These are phyloP conservation scores for Rhazya stricta DNA, from an alignment of 257 asterid genomes.

Conservation along the genomic window DNA sequence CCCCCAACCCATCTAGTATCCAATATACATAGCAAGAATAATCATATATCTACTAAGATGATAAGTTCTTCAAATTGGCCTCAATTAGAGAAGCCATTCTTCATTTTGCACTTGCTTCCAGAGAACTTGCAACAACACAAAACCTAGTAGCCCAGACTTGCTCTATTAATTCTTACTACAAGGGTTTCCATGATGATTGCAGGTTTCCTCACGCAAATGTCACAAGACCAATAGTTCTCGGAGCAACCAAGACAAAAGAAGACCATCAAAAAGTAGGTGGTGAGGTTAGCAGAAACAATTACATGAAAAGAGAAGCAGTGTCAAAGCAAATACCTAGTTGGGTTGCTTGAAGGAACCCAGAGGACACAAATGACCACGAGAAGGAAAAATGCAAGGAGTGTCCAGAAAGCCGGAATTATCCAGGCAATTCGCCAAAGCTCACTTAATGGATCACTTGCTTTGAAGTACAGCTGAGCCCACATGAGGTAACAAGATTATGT, in stretches of 20 bases:
- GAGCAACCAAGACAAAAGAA: background rate
- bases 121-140: background rate
- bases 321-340: slow-evolving; percentile 26
- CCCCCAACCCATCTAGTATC: background rate
- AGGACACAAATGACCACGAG: slow-evolving; percentile 34
- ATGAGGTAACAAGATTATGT: background rate
- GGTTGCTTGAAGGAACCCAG: slow-evolving; percentile 40
- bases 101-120: background rate
- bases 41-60: too few species aligned
- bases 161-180: background rate
- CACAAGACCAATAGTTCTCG: background rate
- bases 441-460: slow-evolving; percentile 45
- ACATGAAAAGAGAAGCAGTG: background rate
- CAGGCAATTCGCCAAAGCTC: slow-evolving; percentile 45
- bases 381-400: slow-evolving; percentile 26
- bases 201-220: background rate
- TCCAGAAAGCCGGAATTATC: slow-evolving; percentile 48
- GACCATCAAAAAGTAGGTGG: background rate
- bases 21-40: background rate
- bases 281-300: background rate
- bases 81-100: background rate
- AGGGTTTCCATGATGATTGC: background rate
- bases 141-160: background rate
- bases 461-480: slow-evolving; percentile 39
- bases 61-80: background rate